Evolutionary conservation across 352 stramenopile species (phyloP).

Genomic region (Phytophthora capsici): DNA sequence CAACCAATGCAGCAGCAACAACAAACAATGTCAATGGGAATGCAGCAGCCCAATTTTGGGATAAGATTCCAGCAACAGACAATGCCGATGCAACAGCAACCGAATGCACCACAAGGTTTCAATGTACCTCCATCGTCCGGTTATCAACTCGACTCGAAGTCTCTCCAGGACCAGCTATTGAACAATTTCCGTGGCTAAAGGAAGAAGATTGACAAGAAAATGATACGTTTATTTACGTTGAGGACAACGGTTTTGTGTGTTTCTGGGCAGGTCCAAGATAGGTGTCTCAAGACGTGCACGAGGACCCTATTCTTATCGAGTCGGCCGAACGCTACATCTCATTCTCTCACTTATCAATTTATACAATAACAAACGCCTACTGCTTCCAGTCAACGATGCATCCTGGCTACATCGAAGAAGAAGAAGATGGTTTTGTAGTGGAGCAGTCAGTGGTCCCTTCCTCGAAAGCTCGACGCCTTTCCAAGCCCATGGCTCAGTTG

Average conservation of each 20-base stretch:
- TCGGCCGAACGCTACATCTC: too few relatives aligned
- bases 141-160: slow-evolving; percentile 29
- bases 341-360: neutral
- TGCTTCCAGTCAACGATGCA: too few relatives aligned
- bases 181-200: slow-evolving; percentile 23
- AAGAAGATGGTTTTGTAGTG: slow-evolving; percentile 13
- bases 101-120: slow-evolving; percentile 17
- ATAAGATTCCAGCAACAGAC: slow-evolving; percentile 15
- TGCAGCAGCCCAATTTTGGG: slow-evolving; percentile 5
- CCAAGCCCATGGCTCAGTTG: neutral
- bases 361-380: neutral
- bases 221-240: neutral
- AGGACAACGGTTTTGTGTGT: too few relatives aligned
- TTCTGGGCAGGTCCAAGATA: too few relatives aligned
- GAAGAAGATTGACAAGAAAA: too few relatives aligned
- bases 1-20: slow-evolving; percentile 3
- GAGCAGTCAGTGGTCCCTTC: slow-evolving; percentile 1
- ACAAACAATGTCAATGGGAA: slow-evolving; percentile 8
- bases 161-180: slow-evolving; percentile 35
- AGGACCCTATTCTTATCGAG: too few relatives aligned
- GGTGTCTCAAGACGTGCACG: too few relatives aligned
- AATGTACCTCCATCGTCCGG: slow-evolving; percentile 17
- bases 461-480: slow-evolving; percentile 1
- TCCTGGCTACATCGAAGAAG: slow-evolving; percentile 12
- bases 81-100: slow-evolving; percentile 17